Evolutionary conservation across 2,329 filamentous ascomycete species (phyloP).

Genomic region (Trichophyton verrucosum): DNA sequence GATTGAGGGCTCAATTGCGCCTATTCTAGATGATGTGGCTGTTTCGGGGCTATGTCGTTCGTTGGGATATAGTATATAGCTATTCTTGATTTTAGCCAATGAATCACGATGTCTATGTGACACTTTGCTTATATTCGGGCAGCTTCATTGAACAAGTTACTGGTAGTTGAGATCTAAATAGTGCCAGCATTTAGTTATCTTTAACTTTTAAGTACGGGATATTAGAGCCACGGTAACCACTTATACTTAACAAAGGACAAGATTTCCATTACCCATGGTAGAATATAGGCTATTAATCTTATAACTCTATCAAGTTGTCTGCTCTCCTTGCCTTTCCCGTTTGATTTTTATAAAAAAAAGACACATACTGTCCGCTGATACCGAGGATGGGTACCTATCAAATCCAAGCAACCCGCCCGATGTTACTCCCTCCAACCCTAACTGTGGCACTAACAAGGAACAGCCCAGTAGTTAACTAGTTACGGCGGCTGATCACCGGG

Average conservation of each 20-base stretch:
- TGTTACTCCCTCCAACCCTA: background rate
- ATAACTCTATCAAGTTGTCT: too few species aligned
- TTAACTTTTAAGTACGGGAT: too few species aligned
- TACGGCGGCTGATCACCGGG: background rate
- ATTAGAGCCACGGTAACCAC: too few species aligned
- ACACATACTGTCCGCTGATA: background rate
- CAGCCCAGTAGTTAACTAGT: background rate
- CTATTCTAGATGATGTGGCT: background rate
- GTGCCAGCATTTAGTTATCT: background rate
- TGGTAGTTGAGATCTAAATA: background rate
- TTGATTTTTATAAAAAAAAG: too few species aligned
- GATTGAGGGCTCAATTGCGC: background rate
- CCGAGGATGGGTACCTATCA: background rate
- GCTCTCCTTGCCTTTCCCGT: too few species aligned
- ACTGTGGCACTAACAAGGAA: background rate
- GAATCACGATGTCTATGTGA: background rate
- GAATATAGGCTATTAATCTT: background rate
- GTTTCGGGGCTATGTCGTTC: background rate
- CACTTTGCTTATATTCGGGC: background rate
- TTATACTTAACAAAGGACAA: background rate
- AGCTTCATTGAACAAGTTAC: background rate
- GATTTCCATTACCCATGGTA: background rate
- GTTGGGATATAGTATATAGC: background rate
- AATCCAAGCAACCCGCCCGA: background rate
- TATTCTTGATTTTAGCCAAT: background rate